phyloP scores from a whole-genome alignment of 1,139 yeast species.

The Tardiomyces blankii region DNA sequence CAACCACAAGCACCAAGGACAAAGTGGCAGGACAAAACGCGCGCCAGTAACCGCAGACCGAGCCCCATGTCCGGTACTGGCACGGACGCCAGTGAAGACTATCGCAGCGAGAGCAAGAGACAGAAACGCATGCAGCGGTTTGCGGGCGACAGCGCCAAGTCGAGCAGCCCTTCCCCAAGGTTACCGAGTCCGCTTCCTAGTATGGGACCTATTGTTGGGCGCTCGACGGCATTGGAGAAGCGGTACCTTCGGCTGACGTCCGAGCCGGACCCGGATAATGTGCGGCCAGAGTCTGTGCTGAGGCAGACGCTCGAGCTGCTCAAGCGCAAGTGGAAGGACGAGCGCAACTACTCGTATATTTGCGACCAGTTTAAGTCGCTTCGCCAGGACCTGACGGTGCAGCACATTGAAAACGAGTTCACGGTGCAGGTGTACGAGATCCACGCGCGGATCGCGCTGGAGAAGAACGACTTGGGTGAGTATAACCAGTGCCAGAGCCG shows the following conservation, averaged over 20 bases:
- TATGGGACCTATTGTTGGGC: constrained; percentile 45
- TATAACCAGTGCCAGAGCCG: constrained; percentile 92
- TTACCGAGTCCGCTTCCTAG: constrained; percentile 1
- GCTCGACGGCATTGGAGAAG: constrained; percentile 57
- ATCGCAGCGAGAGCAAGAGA: constrained; percentile 28
- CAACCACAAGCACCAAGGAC: too few relatives aligned
- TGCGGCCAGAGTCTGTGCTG: constrained; percentile 60
- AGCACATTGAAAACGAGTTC: constrained; percentile 70
- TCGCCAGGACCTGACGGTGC: constrained; percentile 90
- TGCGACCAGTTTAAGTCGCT: constrained; percentile 87
- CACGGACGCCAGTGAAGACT: constrained; percentile 3
- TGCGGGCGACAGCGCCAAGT: background rate
- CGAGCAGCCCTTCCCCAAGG: background rate
- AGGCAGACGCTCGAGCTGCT: constrained; percentile 47
- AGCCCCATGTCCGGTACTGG: background rate
- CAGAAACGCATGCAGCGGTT: constrained; percentile 33
- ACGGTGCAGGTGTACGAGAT: constrained; percentile 72
- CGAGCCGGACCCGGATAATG: constrained; percentile 77
- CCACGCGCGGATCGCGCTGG: constrained; percentile 81
- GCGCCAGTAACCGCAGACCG: background rate
- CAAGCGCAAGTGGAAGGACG: constrained; percentile 41
- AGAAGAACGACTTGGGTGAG: constrained; percentile 79
- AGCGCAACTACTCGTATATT: constrained; percentile 56
- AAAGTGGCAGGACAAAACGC: too few relatives aligned
- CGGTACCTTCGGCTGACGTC: constrained; percentile 75